Evolutionary conservation across 805 yeast genomes (phyloP).

Genomic region (Monosporozyma servazzii): DNA sequence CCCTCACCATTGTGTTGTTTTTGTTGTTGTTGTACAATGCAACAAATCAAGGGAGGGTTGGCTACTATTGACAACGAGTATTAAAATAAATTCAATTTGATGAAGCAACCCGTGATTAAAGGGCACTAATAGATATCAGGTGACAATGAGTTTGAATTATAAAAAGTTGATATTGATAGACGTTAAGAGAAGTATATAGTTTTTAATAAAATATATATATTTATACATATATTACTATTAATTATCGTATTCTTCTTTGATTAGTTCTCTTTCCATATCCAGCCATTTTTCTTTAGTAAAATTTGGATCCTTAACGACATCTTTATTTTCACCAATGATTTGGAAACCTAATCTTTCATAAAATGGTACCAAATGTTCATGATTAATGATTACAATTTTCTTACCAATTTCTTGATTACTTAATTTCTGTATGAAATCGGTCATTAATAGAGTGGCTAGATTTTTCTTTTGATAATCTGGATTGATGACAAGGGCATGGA

Average conservation of each 20-base stretch:
- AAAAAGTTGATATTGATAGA: no score
- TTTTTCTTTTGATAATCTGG: slow-evolving; percentile 74
- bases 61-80: no score
- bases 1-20: no score
- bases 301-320: slow-evolving; percentile 23
- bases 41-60: no score
- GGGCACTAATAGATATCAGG: not conserved
- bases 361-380: slow-evolving; percentile 58
- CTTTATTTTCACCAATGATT: slow-evolving; percentile 47
- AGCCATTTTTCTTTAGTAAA: slow-evolving; percentile 28
- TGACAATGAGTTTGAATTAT: no score
- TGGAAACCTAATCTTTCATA: slow-evolving; percentile 76
- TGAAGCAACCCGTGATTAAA: not conserved
- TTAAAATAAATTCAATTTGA: no score
- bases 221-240: no score
- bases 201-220: no score
- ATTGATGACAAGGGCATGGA: slow-evolving; percentile 73
- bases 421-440: slow-evolving; percentile 85
- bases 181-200: no score
- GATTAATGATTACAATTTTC: slow-evolving; percentile 64
- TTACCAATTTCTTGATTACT: slow-evolving; percentile 82
- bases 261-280: slow-evolving; percentile 30
- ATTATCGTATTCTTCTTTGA: slow-evolving; percentile 30
- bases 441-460: slow-evolving; percentile 72
- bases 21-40: no score